A percentile compares a stretch with the other conserved stretches of the same genome.
Evolutionary conservation across 1,284 basidiomycete species (phyloP).

Genomic region (Moesziomyces sp.): DNA sequence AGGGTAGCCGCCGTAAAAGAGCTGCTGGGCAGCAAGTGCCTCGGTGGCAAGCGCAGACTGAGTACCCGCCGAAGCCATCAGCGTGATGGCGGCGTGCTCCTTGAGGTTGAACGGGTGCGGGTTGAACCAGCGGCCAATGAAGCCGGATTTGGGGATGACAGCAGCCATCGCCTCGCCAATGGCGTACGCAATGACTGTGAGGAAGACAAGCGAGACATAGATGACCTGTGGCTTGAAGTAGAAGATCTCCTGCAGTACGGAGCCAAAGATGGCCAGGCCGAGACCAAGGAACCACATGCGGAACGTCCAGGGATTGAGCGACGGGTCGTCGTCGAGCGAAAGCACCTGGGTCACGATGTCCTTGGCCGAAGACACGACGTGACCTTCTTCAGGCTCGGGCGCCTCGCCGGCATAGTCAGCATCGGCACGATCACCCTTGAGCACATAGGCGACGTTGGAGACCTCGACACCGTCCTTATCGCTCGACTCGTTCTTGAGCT

Average conservation of each 20-base stretch:
- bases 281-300: conserved; percentile 36
- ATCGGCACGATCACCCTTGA: conserved; percentile 22
- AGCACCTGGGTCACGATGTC: conserved; percentile 28
- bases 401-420: conserved; percentile 6
- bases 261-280: conserved; percentile 21
- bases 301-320: conserved; percentile 34
- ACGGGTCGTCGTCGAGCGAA: conserved; percentile 28
- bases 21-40: conserved; percentile 35
- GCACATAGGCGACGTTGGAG: conserved; percentile 21
- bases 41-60: conserved; percentile 30
- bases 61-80: conserved; percentile 32
- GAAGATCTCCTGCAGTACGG: conserved; percentile 30
- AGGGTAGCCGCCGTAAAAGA: conserved; percentile 39
- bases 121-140: conserved; percentile 20
- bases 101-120: conserved; percentile 34
- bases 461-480: conserved; percentile 24
- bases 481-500: conserved; percentile 24
- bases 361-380: conserved; percentile 19
- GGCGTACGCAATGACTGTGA: conserved; percentile 31
- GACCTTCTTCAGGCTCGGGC: conserved; percentile 3
- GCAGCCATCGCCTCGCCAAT: conserved; percentile 25
- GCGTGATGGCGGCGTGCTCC: conserved; percentile 34
- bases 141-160: conserved; percentile 15
- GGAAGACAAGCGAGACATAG: conserved; percentile 25
- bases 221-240: conserved; percentile 33